Evolutionary conservation across 495 filamentous ascomycete genomes (phyloP).

Genomic region (Antarctomyces pellizariae): DNA sequence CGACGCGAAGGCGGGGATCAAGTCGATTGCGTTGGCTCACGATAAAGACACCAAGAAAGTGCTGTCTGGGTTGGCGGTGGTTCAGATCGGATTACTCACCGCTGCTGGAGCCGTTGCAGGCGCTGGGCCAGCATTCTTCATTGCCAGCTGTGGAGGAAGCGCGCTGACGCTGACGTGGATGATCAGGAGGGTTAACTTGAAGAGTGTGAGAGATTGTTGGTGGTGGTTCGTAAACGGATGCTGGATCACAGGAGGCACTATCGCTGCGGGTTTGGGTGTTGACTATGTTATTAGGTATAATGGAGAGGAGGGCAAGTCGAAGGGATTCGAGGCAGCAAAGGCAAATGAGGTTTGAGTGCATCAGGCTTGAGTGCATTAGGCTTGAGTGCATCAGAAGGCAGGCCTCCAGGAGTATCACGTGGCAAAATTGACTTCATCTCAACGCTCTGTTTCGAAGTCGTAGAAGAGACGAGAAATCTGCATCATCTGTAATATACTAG

Average conservation of each 20-base stretch:
- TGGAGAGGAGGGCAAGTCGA: no score
- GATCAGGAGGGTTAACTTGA: slow-evolving; percentile 73
- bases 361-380: no score
- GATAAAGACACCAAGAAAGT: slow-evolving; percentile 73
- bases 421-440: no score
- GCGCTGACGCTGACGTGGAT: slow-evolving; percentile 52
- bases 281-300: slow-evolving; percentile 26
- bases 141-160: slow-evolving; percentile 67
- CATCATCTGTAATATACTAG: no score
- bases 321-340: no score
- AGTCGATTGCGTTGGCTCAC: slow-evolving; percentile 79
- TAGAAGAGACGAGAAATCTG: no score
- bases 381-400: no score
- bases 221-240: slow-evolving; percentile 72
- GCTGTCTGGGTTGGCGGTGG: slow-evolving; percentile 45
- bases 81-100: slow-evolving; percentile 59
- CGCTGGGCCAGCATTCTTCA: slow-evolving; percentile 65
- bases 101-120: slow-evolving; percentile 50
- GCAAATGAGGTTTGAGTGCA: no score
- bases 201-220: slow-evolving; percentile 73
- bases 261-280: slow-evolving; percentile 23
- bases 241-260: slow-evolving; percentile 29
- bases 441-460: no score
- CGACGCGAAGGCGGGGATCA: slow-evolving; percentile 80
- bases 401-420: no score